Conservation (phyloP, 139 green algal genomes). For the Tetradesmus lagerheimii region DNA sequence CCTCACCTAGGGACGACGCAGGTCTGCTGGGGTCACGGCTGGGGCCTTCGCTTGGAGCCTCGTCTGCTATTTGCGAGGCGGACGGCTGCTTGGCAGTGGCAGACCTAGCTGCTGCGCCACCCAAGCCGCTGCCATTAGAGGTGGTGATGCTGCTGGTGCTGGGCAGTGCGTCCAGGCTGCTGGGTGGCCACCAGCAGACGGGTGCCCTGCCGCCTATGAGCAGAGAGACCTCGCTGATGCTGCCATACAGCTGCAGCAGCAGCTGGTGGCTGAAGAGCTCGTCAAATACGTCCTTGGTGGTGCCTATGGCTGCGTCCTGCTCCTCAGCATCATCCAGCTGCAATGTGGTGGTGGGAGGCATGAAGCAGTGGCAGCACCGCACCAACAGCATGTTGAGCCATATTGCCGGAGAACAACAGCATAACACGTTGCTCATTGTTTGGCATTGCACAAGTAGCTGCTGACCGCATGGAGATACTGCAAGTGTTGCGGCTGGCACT, state of each 20-base stretch:
- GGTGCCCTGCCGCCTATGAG: conserved; percentile 63
- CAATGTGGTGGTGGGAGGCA: background rate
- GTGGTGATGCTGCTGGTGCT: conserved; percentile 13
- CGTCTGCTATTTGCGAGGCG: background rate
- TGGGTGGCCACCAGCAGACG: conserved; percentile 62
- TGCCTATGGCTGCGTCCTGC: conserved; percentile 33
- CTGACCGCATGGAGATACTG: background rate
- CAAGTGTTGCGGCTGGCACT: too few relatives aligned
- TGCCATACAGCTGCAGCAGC: conserved; percentile 58
- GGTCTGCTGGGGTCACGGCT: background rate
- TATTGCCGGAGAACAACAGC: background rate
- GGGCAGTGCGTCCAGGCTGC: conserved; percentile 9
- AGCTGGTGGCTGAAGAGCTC: conserved; percentile 53
- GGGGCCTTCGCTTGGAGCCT: background rate
- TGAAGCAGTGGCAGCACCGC: background rate
- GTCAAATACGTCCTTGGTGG: conserved; percentile 58
- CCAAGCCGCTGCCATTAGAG: background rate
- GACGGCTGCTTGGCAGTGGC: background rate
- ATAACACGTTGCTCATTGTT: background rate
- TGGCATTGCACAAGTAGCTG: background rate
- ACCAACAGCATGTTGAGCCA: background rate
- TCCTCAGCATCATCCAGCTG: conserved; percentile 24
- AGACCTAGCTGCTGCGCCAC: background rate
- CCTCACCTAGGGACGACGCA: background rate
- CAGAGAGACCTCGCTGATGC: conserved; percentile 73